Conservation (phyloP, 2,329 filamentous ascomycete genomes). For the Monosporascus sp. region DNA sequence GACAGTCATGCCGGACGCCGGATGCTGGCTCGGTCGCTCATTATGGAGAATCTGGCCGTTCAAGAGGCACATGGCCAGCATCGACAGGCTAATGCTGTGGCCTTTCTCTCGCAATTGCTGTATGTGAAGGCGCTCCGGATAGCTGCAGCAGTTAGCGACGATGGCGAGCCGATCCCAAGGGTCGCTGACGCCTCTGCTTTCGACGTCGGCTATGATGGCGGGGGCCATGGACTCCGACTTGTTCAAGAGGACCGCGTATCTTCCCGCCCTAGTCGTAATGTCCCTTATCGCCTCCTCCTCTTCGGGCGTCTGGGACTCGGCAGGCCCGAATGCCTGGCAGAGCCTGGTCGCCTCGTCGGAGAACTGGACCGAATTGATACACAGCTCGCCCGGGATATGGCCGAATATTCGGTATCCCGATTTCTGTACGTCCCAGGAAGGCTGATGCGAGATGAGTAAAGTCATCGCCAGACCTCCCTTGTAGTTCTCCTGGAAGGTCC, state of each 20-base stretch:
- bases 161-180: slow-evolving; percentile 6
- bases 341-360: neutral
- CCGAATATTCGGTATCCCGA: slow-evolving; percentile 4
- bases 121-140: slow-evolving; percentile 1
- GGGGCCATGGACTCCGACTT: slow-evolving; percentile 2
- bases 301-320: neutral
- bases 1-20: neutral
- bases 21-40: too few relatives aligned
- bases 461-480: slow-evolving; percentile 18
- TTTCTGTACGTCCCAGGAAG: slow-evolving; percentile 14
- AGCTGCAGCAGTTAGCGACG: slow-evolving; percentile 5
- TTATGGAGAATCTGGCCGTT: slow-evolving; percentile 8
- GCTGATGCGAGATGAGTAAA: slow-evolving; percentile 20
- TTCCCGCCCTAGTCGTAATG: neutral
- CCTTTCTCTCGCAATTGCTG: neutral
- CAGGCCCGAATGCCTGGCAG: neutral
- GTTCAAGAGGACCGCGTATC: neutral
- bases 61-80: slow-evolving; percentile 6
- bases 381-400: slow-evolving; percentile 10
- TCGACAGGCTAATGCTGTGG: slow-evolving; percentile 3
- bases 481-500: slow-evolving; percentile 30
- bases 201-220: slow-evolving; percentile 3
- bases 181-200: neutral
- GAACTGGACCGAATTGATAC: neutral
- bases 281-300: neutral